Base-by-base conservation (phyloP, 148 eudicot species). In the Selenicereus undatus region DNA sequence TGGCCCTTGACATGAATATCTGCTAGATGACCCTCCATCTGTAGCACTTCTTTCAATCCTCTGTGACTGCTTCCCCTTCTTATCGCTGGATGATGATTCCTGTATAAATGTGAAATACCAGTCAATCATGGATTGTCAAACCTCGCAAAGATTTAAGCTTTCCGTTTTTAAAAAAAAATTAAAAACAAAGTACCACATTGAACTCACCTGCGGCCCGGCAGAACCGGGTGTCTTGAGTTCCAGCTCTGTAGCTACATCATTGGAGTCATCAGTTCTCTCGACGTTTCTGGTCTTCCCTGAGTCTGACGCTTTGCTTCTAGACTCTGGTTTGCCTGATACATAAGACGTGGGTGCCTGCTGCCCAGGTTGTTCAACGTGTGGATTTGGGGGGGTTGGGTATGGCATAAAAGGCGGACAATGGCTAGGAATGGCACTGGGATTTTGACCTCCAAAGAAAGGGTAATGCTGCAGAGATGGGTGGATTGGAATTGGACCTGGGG, bases 211-310 rank as follows among this genome's bases (percentile, higher is more conserved):
- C 66, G 81, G 86, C 65, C 77, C 81, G 48, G 82, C 82, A n/a
- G 90, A 89, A 42, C 94, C 94, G n/a, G 94, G 92, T 51, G 82
- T 89, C 87, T 90, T 90, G 76, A 91, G 92, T 85, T 88, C 94
- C 76, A 91, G 76, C 48, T 88, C 89, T n/a, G 94, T 91, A 52
- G 85, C 88, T 69, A 89, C 89, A 58, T 89, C 91, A 79, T 74
- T 81, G 45, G 89, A 85, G 76, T 81, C 87, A 11, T 86, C 90
- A 11, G 76, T 78, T 86, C 74, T 80, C 50, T 86, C 88, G 74
- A 73, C 78, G 21, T 83, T 81, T 58, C 84, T 82, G 45, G 79
- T 70, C 79, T 77, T 82, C 50, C 79, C 75, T 16, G 71, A 73
- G 65, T 84, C 90, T 10, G 81, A 83, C 30, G 82, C 70, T 79